Percentiles rank a stretch among this genome's conserved stretches.
These are phyloP conservation scores for Cladosporium sp. DNA, from an alignment of 2,329 filamentous ascomycete species.

Conservation along the genomic window DNA sequence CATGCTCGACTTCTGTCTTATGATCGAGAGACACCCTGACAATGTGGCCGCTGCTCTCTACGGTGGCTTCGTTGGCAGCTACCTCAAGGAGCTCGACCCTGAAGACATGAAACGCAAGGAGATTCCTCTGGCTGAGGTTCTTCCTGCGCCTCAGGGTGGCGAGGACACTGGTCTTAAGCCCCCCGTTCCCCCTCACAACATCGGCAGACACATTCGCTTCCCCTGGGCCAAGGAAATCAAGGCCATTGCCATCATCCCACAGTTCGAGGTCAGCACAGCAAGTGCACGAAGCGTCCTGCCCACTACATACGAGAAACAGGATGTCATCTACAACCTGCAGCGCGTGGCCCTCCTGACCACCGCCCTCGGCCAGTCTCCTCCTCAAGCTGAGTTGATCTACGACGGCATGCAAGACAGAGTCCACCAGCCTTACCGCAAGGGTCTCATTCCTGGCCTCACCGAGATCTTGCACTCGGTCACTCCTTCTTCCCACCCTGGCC, in stretches of 20 bases:
- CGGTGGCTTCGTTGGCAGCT: slow-evolving; percentile 95
- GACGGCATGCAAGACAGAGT: slow-evolving; percentile 98
- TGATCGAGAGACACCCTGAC: slow-evolving; percentile 92
- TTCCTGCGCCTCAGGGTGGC: slow-evolving; percentile 86
- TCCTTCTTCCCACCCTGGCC: slow-evolving; percentile 79
- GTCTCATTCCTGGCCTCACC: slow-evolving; percentile 85
- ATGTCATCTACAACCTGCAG: slow-evolving; percentile 95
- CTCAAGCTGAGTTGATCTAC: slow-evolving; percentile 91
- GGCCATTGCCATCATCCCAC: slow-evolving; percentile 91
- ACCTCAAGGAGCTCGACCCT: slow-evolving; percentile 86
- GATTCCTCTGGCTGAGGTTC: slow-evolving; percentile 90
- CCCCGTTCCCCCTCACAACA: slow-evolving; percentile 84
- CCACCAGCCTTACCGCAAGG: slow-evolving; percentile 93
- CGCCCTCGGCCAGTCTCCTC: slow-evolving; percentile 84
- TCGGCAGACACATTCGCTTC: slow-evolving; percentile 96
- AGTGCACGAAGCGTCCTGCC: slow-evolving; percentile 86
- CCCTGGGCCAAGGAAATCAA: slow-evolving; percentile 94
- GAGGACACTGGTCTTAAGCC: slow-evolving; percentile 85
- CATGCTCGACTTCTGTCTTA: slow-evolving; percentile 92
- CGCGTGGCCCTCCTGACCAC: slow-evolving; percentile 88
- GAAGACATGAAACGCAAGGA: slow-evolving; percentile 89
- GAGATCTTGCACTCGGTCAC: slow-evolving; percentile 92
- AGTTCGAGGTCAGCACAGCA: slow-evolving; percentile 94
- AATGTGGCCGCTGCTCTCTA: slow-evolving; percentile 95
- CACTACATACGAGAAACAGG: slow-evolving; percentile 72